Evolutionary conservation across 768 basidiomycete species (phyloP).

Genomic region (Suillus cothurnatus): DNA sequence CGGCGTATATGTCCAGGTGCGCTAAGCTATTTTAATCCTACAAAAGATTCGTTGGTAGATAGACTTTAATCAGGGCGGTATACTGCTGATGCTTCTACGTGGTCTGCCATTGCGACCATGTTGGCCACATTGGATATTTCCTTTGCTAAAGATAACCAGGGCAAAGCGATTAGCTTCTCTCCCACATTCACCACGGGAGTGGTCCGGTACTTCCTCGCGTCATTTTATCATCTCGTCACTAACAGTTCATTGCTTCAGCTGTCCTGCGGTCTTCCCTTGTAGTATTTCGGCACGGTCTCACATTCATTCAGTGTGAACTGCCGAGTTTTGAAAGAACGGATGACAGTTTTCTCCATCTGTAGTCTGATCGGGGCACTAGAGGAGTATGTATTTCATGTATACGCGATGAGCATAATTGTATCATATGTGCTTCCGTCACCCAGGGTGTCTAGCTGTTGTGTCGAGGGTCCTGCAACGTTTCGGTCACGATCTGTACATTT

Average conservation of each 20-base stretch:
- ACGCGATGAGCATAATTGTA: not conserved
- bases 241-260: not conserved
- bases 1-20: constrained; percentile 9
- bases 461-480: not conserved
- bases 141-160: constrained; percentile 3
- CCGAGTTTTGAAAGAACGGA: not conserved
- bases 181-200: constrained; percentile 4
- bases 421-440: not conserved
- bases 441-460: not conserved
- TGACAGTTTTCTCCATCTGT: not conserved
- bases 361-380: not conserved
- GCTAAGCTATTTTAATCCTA: not conserved
- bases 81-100: constrained; percentile 20
- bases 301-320: not conserved
- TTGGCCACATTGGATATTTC: constrained; percentile 12
- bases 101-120: constrained; percentile 24
- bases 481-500: not conserved
- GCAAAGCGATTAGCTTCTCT: constrained; percentile 3
- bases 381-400: not conserved
- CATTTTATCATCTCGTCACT: too few species aligned
- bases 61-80: constrained; percentile 18
- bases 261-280: not conserved
- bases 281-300: not conserved
- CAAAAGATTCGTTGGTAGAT: not conserved
- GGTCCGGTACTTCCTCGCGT: not conserved